phyloP scores from a whole-genome alignment of 495 filamentous ascomycete species.

The Tuber calosporum region DNA sequence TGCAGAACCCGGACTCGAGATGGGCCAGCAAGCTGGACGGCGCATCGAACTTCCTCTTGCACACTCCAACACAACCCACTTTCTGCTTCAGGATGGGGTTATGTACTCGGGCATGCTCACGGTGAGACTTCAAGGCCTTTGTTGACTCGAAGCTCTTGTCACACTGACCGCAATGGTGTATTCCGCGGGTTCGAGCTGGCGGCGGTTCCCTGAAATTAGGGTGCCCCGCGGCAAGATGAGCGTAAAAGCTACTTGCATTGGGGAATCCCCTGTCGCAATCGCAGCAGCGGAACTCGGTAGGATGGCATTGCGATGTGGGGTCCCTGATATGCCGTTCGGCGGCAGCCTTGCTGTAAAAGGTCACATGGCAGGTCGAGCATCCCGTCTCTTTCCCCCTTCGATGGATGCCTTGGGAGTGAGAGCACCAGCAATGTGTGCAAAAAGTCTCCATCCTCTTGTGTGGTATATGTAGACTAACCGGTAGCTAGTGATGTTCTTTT shows the following conservation, averaged over 20 bases:
- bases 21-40: slow-evolving; percentile 25
- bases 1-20: slow-evolving; percentile 24
- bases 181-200: background rate
- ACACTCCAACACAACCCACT: slow-evolving; percentile 20
- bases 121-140: slow-evolving; percentile 3
- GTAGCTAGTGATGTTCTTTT: background rate
- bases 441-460: background rate
- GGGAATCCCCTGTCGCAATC: slow-evolving; percentile 20
- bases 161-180: slow-evolving; percentile 12
- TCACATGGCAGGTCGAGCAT: background rate
- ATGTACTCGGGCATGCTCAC: slow-evolving; percentile 7
- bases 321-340: background rate
- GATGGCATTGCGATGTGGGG: background rate
- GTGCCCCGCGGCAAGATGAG: slow-evolving; percentile 10
- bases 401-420: background rate
- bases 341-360: background rate
- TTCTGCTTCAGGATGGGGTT: slow-evolving; percentile 8
- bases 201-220: slow-evolving; percentile 12
- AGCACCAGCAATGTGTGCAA: background rate
- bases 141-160: slow-evolving; percentile 8
- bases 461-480: background rate
- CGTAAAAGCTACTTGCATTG: background rate
- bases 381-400: background rate
- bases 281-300: slow-evolving; percentile 17
- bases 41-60: slow-evolving; percentile 12